These are phyloP conservation scores for Nicotiana tomentosiformis DNA, from an alignment of 257 asterid genomes.

Conservation along the genomic window DNA sequence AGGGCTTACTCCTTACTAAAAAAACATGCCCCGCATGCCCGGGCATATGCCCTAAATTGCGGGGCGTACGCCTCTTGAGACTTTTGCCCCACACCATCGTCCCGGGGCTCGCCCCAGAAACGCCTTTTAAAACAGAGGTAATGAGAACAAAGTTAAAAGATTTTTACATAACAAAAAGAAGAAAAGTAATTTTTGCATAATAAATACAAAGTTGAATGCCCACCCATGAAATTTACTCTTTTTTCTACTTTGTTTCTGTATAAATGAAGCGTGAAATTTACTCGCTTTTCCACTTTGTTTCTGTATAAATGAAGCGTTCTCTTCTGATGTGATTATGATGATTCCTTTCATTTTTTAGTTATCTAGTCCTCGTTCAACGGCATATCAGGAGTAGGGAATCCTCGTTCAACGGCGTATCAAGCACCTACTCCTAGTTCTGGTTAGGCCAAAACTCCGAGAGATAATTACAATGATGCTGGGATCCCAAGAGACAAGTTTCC, in stretches of 20 bases:
- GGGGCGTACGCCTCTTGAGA: too few species aligned
- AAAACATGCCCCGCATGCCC: too few species aligned
- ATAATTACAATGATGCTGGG: constrained; percentile 59
- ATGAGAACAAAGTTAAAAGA: too few species aligned
- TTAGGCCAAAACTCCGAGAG: constrained; percentile 47
- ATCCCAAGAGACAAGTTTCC: constrained; percentile 63
- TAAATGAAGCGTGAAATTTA: not conserved
- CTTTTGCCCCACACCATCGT: too few species aligned
- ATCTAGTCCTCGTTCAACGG: constrained; percentile 69
- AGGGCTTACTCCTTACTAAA: too few species aligned
- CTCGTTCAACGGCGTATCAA: constrained; percentile 71
- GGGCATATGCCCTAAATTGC: too few species aligned
- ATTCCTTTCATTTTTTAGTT: constrained; percentile 41
- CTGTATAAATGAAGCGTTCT: not conserved
- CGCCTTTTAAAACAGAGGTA: too few species aligned
- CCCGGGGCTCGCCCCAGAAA: too few species aligned
- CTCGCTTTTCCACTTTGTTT: not conserved
- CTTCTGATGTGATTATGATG: not conserved
- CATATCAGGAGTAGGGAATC: constrained; percentile 62
- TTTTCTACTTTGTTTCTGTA: not conserved
- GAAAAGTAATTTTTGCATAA: too few species aligned
- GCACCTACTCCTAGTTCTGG: constrained; percentile 96
- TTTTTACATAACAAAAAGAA: too few species aligned
- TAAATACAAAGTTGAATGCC: too few species aligned
- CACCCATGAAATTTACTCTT: too few species aligned